Conservation (phyloP, 331 rosid species). For the Arachis monticola region DNA sequence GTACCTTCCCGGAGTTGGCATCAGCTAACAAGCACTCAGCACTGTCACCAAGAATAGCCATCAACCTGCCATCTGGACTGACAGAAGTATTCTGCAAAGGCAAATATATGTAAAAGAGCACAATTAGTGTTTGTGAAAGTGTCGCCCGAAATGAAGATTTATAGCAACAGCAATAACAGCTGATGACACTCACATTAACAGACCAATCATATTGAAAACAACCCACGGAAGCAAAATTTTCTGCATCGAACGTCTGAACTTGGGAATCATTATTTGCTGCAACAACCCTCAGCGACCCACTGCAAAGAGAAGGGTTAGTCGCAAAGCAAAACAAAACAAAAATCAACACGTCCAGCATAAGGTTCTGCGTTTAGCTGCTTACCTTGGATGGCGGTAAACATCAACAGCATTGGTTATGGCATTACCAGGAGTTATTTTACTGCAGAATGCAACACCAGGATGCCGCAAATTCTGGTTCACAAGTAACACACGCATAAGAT, state of each 20-base stretch:
- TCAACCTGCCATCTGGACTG: slow-evolving; percentile 63
- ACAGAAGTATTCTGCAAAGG: slow-evolving; percentile 58
- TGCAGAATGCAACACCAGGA: slow-evolving; percentile 81
- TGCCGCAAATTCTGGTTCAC: slow-evolving; percentile 64
- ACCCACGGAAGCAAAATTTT: slow-evolving; percentile 65
- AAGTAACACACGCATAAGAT: slow-evolving; percentile 16
- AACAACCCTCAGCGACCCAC: slow-evolving; percentile 75
- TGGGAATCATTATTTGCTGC: slow-evolving; percentile 92
- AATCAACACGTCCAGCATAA: not conserved
- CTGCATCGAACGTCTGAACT: slow-evolving; percentile 69
- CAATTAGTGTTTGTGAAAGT: slow-evolving; percentile 1
- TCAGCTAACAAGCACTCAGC: slow-evolving; percentile 67
- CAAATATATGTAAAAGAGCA: slow-evolving; percentile 5
- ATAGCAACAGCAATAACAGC: slow-evolving; percentile 8
- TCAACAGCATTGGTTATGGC: slow-evolving; percentile 95
- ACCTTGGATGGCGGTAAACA: slow-evolving; percentile 62
- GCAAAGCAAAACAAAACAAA: slow-evolving; percentile 5
- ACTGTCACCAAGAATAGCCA: slow-evolving; percentile 76
- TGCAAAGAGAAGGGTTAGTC: slow-evolving; percentile 46
- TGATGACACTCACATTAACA: slow-evolving; percentile 76
- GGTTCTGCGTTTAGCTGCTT: slow-evolving; percentile 36
- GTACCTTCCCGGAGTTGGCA: slow-evolving; percentile 68
- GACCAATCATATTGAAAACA: slow-evolving; percentile 81
- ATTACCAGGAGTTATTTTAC: slow-evolving; percentile 76
- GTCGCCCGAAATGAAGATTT: not conserved